Percentiles rank a stretch among this genome's conserved stretches.
Conservation (phyloP, 208 protist genomes). For the Porcisia hertigi region DNA sequence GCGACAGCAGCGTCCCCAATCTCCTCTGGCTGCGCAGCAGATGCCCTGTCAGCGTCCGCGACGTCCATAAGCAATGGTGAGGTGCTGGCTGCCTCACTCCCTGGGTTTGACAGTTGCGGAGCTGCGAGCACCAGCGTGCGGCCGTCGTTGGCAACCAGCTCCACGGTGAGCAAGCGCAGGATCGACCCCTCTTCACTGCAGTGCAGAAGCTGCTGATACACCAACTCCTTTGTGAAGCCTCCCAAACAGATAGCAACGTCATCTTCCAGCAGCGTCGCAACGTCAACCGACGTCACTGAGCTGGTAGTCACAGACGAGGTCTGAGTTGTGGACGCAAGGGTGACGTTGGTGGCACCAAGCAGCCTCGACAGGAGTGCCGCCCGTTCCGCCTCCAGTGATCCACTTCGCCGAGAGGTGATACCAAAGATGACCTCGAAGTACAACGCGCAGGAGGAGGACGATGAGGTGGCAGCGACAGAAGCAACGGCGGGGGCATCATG, state of each 20-base stretch:
- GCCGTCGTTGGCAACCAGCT: slow-evolving; percentile 73
- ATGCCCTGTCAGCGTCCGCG: slow-evolving; percentile 7
- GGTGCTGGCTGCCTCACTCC: not conserved
- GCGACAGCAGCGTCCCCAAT: slow-evolving; percentile 14
- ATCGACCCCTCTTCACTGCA: slow-evolving; percentile 35
- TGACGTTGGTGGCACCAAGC: slow-evolving; percentile 6
- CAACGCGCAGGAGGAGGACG: slow-evolving; percentile 27
- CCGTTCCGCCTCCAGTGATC: slow-evolving; percentile 31
- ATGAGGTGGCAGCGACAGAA: not conserved
- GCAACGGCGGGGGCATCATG: not conserved
- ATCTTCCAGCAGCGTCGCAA: slow-evolving; percentile 28
- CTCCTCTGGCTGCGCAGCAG: not conserved
- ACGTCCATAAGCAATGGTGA: slow-evolving; percentile 31
- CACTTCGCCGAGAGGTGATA: slow-evolving; percentile 30
- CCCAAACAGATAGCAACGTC: slow-evolving; percentile 28
- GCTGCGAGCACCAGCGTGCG: slow-evolving; percentile 51
- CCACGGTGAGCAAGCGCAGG: slow-evolving; percentile 52
- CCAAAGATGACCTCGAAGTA: slow-evolving; percentile 35
- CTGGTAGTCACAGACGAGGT: not conserved
- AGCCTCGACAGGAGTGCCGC: slow-evolving; percentile 29
- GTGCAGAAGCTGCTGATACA: slow-evolving; percentile 31
- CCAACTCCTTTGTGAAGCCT: slow-evolving; percentile 29
- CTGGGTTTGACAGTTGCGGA: not conserved
- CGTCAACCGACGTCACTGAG: slow-evolving; percentile 15
- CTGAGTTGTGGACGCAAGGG: not conserved